Evolutionary conservation across 2,329 filamentous ascomycete species (phyloP), one percentile per base, ranked within the genome.

Genomic region (Lasiodiplodia sp.): DNA sequence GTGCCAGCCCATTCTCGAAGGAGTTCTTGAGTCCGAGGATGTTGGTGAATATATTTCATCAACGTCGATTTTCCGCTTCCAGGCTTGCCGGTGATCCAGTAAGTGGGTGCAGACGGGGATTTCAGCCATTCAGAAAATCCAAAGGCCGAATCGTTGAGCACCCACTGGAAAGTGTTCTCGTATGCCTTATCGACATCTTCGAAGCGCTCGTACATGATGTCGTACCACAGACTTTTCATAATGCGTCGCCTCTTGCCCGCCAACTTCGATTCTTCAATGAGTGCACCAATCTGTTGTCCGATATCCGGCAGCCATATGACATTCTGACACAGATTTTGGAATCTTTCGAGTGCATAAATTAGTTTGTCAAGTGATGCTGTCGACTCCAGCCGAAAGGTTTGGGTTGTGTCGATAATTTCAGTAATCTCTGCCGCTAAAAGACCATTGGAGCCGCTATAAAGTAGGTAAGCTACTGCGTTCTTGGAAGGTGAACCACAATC

Each of bases 61-160:
- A 80, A 60, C 0, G 75, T 79, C 11, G 71, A 75, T 53, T 81
- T 80, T 1, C 79, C 78, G 1, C 77, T 74, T 0, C 75, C 79
- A 0, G 75, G 72, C 57, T 79, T 79, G 0, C 77, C 78, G 14
- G 70, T 72, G 49, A 80, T 73, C 72, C 76, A 80, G 67, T 77
- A 80, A 87, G 31, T 34, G 1, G 7, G 71, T 25, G 23, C 71
- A 69, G 8, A 65, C 44, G 31, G 23, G 47, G 23, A 2, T 31
- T n/a, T 66, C 60, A n/a, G 25, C 28, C 47, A 69, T 0, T 37
- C 8, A 7, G 69, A 25, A 68, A 58, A 70, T 10, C 53, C 40
- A 28, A 44, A 8, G 25, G 11, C 18, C 18, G n/a, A 16, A 23
- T 69, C 40, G 7, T 70, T 18, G 31, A 71, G 58, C 2, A 70